A percentile compares a stretch with the other conserved stretches of the same genome.
phyloP scores from a whole-genome alignment of 768 basidiomycete genomes.

The Kwoniella sp. region DNA sequence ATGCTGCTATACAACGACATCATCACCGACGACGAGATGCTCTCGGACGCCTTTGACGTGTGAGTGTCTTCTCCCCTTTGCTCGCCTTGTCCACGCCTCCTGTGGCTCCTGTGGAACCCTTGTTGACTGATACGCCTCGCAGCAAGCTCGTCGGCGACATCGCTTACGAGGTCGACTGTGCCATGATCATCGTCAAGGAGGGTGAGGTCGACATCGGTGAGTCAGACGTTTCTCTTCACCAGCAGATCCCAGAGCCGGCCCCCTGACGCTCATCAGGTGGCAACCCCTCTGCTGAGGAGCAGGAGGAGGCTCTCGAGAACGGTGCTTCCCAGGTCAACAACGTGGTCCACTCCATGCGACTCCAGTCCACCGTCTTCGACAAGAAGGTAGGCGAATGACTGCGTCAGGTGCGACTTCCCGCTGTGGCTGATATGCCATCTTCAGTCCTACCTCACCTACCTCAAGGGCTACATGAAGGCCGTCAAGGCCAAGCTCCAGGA shows the following conservation, averaged over 20 bases:
- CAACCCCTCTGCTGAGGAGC: slow-evolving; percentile 87
- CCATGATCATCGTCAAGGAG: slow-evolving; percentile 62
- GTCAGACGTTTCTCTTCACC: too few species aligned
- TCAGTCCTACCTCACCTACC: slow-evolving; percentile 63
- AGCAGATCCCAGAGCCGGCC: too few species aligned
- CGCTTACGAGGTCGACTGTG: slow-evolving; percentile 82
- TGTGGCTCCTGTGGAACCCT: not conserved
- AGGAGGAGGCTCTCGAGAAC: slow-evolving; percentile 73
- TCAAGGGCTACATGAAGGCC: slow-evolving; percentile 96
- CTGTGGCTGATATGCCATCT: too few species aligned
- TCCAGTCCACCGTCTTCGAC: slow-evolving; percentile 74
- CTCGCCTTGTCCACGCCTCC: not conserved
- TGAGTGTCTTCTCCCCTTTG: slow-evolving; percentile 51
- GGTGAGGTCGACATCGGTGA: slow-evolving; percentile 87
- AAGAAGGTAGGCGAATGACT: slow-evolving; percentile 74
- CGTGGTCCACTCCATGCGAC: slow-evolving; percentile 84
- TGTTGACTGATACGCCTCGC: slow-evolving; percentile 9
- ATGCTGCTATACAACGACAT: slow-evolving; percentile 54
- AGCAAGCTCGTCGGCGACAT: slow-evolving; percentile 75
- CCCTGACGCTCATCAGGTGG: slow-evolving; percentile 68
- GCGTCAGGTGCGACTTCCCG: too few species aligned
- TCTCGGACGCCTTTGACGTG: slow-evolving; percentile 88
- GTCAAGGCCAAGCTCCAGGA: slow-evolving; percentile 65
- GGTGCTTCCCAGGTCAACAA: slow-evolving; percentile 79
- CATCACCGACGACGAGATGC: slow-evolving; percentile 79